phyloP scores from a whole-genome alignment of 2,329 filamentous ascomycete genomes.

The Malbranchea zuffiana region DNA sequence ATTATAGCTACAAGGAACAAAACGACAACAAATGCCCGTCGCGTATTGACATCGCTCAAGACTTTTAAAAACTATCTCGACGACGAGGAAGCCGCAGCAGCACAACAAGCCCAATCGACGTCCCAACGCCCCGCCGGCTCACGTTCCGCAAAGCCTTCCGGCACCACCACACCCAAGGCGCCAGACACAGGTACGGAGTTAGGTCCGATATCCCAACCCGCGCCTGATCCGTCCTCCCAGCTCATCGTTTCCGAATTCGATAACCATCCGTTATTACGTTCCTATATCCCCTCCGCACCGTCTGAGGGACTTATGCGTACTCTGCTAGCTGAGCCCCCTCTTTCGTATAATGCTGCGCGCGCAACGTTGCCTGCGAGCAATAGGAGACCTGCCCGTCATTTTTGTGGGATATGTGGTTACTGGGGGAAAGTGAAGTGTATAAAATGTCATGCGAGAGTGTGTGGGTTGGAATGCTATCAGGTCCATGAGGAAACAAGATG shows the following conservation, averaged over 20 bases:
- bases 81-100: slow-evolving; percentile 38
- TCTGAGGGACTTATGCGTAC: slow-evolving; percentile 37
- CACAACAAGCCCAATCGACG: slow-evolving; percentile 16
- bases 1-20: slow-evolving; percentile 25
- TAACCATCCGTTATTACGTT: slow-evolving; percentile 33
- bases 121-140: slow-evolving; percentile 15
- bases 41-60: slow-evolving; percentile 40
- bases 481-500: slow-evolving; percentile 39
- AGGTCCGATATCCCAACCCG: slow-evolving; percentile 8
- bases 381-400: slow-evolving; percentile 28
- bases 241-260: slow-evolving; percentile 30
- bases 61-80: slow-evolving; percentile 42
- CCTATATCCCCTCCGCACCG: slow-evolving; percentile 33
- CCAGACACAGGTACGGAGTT: slow-evolving; percentile 4
- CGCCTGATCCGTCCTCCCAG: slow-evolving; percentile 11
- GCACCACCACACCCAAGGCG: slow-evolving; percentile 6
- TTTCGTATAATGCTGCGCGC: slow-evolving; percentile 38
- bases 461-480: slow-evolving; percentile 39
- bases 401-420: slow-evolving; percentile 41
- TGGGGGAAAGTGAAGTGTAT: slow-evolving; percentile 41
- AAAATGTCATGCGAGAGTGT: slow-evolving; percentile 38
- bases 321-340: slow-evolving; percentile 36
- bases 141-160: slow-evolving; percentile 17
- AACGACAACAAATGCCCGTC: slow-evolving; percentile 37
- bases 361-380: slow-evolving; percentile 24